Base-by-base conservation (phyloP, 257 asterid species). In the Salvia miltiorrhiza region DNA sequence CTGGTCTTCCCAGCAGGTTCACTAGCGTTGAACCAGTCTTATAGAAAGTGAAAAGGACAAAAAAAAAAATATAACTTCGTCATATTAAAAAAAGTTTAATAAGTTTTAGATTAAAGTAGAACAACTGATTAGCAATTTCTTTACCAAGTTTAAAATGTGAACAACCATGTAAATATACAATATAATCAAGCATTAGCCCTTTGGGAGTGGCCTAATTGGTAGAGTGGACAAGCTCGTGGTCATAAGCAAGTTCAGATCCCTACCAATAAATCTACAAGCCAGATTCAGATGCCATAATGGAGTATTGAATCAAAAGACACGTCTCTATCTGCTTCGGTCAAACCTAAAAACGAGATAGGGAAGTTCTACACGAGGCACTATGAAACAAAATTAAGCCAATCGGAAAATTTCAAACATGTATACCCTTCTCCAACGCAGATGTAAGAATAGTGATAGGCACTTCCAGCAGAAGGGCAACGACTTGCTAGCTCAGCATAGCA, bases 401-500 rank as follows among this genome's bases (percentile, higher is more conserved):
- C 59, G 7, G 63, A 52, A n/a, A 69, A 52, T 26, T 5, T 43
- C 10, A 21, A 10, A 53, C 49, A 21, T 54, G 68, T 89, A 37
- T 37, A 93, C 97, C 96, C 92, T 83, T 93, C 98, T 78, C 98
- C 98, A 16, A 90, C 81, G 4, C 98, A 93, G 40, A 93, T 88
- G 86, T 93, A 93, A 23, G 98, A 85, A 79, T 93, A 93, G 76
- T 93, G 98, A 80, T 93, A 93, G 60, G 98, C 98, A 84, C 98
- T 93, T 70, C 98, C 98, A 77, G 98, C 97, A 16, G 97, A 93
- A 24, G 98, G 98, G 54, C 96, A 93, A 5, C 98, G 95, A 67
- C 98, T 81, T 0, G 96, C 92, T 1, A 93, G 87, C 83, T 93
- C 98, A 2, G 98, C 97, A 73, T 93, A 93, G 73, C 98, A 93